Base-by-base conservation (phyloP, 768 basidiomycete species). In the Candolleomyces aberdarensis region DNA sequence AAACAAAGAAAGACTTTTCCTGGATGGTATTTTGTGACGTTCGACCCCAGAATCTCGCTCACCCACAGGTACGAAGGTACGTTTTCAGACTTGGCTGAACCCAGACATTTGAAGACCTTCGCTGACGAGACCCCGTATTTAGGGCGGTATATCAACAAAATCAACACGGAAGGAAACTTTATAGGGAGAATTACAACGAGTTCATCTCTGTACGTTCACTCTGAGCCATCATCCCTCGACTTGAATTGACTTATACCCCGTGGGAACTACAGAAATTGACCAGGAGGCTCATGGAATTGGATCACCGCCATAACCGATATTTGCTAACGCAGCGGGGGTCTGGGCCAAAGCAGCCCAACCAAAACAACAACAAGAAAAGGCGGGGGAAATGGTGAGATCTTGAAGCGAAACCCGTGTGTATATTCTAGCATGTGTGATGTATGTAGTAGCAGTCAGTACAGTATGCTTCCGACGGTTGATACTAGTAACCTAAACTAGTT, bases 1-100 rank as follows among this genome's bases (percentile, higher is more conserved):
- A 67, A 32, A 70, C 71, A 0, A 10, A 31, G 39, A 72, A 72
- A 50, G 61, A 48, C 6, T 72, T 70, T 47, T 67, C 70, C 2
- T 72, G 71, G 71, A 48, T 70, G 29, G 9, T 43, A 3, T 52
- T 26, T 29, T 29, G 32, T 29, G 20, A 22, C 48, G 10, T n/a
- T 10, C n/a, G 15, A 2, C 48, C 48, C n/a, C 48, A 49, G 20
- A 2, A 49, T 19, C 22, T 49, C 10, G 20, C 20, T 3, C 20
- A 49, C 20, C n/a, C 48, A 17, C 10, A 17, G 48, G 13, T 17
- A 15, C 13, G 48, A 17, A 22, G 10, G 48, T 49, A 49, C 2
- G 48, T 20, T 19, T 19, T 44, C 43, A 26, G 3, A 3, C 26
- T 26, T 26, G 26, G 26, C 26, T 26, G 26, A 26, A 26, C 26